These are phyloP conservation scores for Saprolegnia diclina DNA, from an alignment of 352 stramenopile genomes.

Conservation along the genomic window DNA sequence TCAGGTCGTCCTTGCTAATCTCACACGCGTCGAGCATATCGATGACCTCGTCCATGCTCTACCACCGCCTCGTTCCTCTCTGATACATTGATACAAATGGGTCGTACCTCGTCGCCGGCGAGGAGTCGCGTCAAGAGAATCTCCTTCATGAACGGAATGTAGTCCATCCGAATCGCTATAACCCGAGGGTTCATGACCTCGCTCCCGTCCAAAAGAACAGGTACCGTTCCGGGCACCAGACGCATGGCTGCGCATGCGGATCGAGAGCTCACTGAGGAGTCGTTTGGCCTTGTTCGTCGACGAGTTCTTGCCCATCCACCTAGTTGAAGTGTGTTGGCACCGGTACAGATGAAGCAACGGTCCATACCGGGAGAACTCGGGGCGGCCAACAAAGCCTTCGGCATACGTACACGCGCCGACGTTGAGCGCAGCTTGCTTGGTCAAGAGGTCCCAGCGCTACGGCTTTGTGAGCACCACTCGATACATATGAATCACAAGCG, in stretches of 20 bases:
- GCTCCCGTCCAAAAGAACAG: neutral
- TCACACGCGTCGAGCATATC: slow-evolving; percentile 95
- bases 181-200: neutral
- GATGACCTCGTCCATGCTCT: slow-evolving; percentile 87
- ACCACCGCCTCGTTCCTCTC: neutral
- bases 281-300: slow-evolving; percentile 91
- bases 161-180: slow-evolving; percentile 81
- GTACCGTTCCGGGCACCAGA: slow-evolving; percentile 79
- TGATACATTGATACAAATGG: neutral
- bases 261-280: slow-evolving; percentile 91
- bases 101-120: slow-evolving; percentile 58
- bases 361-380: slow-evolving; percentile 85
- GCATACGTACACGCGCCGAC: slow-evolving; percentile 79
- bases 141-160: slow-evolving; percentile 86
- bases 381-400: slow-evolving; percentile 81
- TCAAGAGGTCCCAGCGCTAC: slow-evolving; percentile 94
- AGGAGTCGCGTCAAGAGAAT: slow-evolving; percentile 78
- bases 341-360: slow-evolving; percentile 21
- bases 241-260: slow-evolving; percentile 89
- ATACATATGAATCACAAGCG: neutral
- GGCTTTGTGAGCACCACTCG: slow-evolving; percentile 33
- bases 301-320: slow-evolving; percentile 98
- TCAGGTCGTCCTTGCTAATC: slow-evolving; percentile 95
- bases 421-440: slow-evolving; percentile 87
- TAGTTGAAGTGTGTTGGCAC: slow-evolving; percentile 28